Percentiles rank a stretch among this genome's conserved stretches.
Evolutionary conservation across 2,329 filamentous ascomycete species (phyloP).

Genomic region (Tolypocladium sp.): DNA sequence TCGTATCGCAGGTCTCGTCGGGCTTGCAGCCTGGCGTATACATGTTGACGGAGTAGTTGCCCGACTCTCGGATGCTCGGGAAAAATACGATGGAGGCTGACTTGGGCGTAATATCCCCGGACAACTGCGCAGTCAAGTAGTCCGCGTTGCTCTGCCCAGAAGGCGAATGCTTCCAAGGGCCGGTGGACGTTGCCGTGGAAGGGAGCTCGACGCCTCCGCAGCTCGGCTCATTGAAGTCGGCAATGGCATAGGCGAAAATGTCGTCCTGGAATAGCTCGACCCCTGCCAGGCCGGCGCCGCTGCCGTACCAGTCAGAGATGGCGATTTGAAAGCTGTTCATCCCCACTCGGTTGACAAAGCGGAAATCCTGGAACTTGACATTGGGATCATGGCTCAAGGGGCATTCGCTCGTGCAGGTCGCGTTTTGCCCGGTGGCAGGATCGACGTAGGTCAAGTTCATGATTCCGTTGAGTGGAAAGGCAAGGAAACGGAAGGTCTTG

Average conservation of each 20-base stretch:
- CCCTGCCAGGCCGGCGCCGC: constrained; percentile 74
- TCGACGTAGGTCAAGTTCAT: constrained; percentile 94
- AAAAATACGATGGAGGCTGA: constrained; percentile 65
- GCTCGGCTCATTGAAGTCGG: constrained; percentile 78
- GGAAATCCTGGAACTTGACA: constrained; percentile 74
- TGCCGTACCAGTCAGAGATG: constrained; percentile 79
- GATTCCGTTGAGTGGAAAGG: constrained; percentile 80
- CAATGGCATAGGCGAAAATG: constrained; percentile 76
- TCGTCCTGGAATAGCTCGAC: constrained; percentile 82
- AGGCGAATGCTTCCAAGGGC: constrained; percentile 63
- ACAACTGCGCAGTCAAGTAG: constrained; percentile 64
- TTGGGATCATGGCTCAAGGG: constrained; percentile 66
- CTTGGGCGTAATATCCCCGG: constrained; percentile 43
- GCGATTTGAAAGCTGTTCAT: constrained; percentile 84
- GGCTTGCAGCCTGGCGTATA: constrained; percentile 87
- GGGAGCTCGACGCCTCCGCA: constrained; percentile 56
- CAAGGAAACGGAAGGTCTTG: constrained; percentile 78
- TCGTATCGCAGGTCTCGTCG: constrained; percentile 64
- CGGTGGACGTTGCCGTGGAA: constrained; percentile 60
- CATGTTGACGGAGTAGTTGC: constrained; percentile 83
- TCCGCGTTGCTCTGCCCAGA: constrained; percentile 62
- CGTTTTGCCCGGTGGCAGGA: constrained; percentile 55
- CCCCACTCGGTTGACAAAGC: constrained; percentile 77
- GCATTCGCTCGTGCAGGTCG: constrained; percentile 72
- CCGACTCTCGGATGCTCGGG: constrained; percentile 79